Base-by-base conservation (phyloP, 2,329 filamentous ascomycete genomes). In the Ophiocordyceps unilateralis region DNA sequence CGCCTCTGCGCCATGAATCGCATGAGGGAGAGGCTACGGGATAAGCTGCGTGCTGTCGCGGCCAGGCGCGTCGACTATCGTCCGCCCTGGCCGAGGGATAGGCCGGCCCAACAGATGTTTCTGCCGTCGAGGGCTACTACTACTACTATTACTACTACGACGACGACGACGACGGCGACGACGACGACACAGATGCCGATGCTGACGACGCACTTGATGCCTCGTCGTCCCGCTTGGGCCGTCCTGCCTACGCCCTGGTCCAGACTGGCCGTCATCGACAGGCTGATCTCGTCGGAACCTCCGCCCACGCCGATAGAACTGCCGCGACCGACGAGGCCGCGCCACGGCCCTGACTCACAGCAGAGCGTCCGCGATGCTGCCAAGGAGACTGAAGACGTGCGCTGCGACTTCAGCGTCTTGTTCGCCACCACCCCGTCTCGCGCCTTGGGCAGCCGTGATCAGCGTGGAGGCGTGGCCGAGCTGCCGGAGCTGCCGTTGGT, bases 1-100 rank as follows among this genome's bases (percentile, higher is more conserved):
- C 76, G 80, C 41, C 76, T 74, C 19, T 79, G 78, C 6, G 74
- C 81, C 44, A 65, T 82, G 55, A 84, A 84, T 51, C 59, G 71
- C 10, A 63, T 78, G 9, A 63, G 74, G 17, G 61, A 65, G 45
- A 62, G 66, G 4, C 59, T 39, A n/a, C n/a, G 32, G 7, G 32
- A 36, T 15, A 36, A n/a, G 32, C 5, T 17, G n/a, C 32, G 32
- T 19, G n/a, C 17, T 19, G 32, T 36, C 9, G n/a, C 32, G 9
- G 32, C 32, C 9, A 36, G 32, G 32, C n/a, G 39, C 3, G 22
- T 40, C 15, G 39, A 40, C 4, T 12, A 12, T 26, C n/a, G 20
- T 22, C 36, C 20, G 26, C 39, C 40, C n/a, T n/a, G 37, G 12
- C 34, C 6, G 15, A 36, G 32, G 17, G 32, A 36, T 9, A 36